Percentiles rank a stretch among this genome's conserved stretches.
phyloP scores from a whole-genome alignment of 73 alveolate genomes.

The Paramecium tetraurelia region DNA sequence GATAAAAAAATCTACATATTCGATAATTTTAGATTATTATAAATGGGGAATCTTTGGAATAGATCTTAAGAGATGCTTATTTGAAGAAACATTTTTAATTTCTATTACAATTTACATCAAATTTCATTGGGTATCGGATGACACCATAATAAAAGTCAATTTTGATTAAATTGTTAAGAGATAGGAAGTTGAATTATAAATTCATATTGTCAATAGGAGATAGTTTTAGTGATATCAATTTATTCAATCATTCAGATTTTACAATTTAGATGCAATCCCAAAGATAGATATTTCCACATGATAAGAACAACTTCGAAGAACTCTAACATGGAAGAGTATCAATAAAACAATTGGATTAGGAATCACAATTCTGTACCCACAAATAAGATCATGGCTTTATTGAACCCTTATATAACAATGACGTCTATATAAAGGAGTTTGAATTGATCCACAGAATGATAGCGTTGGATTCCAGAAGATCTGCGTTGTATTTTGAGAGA shows the following conservation, averaged over 20 bases:
- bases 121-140: conserved; percentile 19
- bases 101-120: background rate
- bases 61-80: background rate
- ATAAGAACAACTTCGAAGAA: background rate
- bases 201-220: conserved; percentile 19
- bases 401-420: background rate
- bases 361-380: background rate
- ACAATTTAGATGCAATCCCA: background rate
- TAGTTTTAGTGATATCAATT: conserved; percentile 11
- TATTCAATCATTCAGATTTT: conserved; percentile 38
- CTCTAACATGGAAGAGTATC: background rate
- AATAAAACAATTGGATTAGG: background rate
- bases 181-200: background rate
- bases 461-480: background rate
- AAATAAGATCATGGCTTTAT: background rate
- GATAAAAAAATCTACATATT: background rate
- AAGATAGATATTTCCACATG: background rate
- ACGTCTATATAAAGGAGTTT: background rate
- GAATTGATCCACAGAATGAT: background rate
- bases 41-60: background rate
- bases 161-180: background rate
- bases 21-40: background rate
- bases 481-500: background rate
- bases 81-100: conserved; percentile 12
- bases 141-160: background rate